A percentile compares a stretch with the other conserved stretches of the same genome.
phyloP scores from a whole-genome alignment of 768 basidiomycete species.

The Lentinula guzmanii region DNA sequence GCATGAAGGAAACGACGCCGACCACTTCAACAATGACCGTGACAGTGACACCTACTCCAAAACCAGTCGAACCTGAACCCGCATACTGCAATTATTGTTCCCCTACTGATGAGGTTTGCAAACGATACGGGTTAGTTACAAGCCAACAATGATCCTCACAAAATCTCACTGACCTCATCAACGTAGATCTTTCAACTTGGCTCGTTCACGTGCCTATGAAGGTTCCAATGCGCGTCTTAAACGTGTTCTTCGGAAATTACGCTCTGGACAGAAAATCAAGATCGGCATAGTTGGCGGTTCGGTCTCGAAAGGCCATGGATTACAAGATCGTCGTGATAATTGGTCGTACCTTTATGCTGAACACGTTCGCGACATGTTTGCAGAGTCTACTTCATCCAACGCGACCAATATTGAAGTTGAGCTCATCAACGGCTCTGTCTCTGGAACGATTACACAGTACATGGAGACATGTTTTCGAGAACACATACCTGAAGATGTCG shows the following conservation, averaged over 20 bases:
- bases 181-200: not conserved
- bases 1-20: not conserved
- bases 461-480: constrained; percentile 3
- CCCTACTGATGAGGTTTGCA: not conserved
- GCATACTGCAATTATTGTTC: constrained; percentile 1
- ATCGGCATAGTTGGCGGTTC: not conserved
- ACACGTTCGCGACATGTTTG: not conserved
- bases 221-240: not conserved
- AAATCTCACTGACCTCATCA: not conserved
- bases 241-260: not conserved
- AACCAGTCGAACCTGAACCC: not conserved
- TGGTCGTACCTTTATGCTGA: not conserved
- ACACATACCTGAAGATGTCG: not conserved
- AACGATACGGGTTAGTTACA: constrained; percentile 3
- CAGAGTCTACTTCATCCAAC: not conserved
- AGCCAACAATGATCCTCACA: too few relatives aligned
- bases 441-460: not conserved
- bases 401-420: not conserved
- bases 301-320: not conserved
- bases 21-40: not conserved
- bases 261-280: not conserved
- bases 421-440: not conserved
- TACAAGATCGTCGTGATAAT: not conserved
- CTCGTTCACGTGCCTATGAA: constrained; percentile 3
- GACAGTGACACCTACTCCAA: not conserved